Evolutionary conservation across 805 yeast genomes (phyloP).

Genomic region (Ogataea thermomethanolica): DNA sequence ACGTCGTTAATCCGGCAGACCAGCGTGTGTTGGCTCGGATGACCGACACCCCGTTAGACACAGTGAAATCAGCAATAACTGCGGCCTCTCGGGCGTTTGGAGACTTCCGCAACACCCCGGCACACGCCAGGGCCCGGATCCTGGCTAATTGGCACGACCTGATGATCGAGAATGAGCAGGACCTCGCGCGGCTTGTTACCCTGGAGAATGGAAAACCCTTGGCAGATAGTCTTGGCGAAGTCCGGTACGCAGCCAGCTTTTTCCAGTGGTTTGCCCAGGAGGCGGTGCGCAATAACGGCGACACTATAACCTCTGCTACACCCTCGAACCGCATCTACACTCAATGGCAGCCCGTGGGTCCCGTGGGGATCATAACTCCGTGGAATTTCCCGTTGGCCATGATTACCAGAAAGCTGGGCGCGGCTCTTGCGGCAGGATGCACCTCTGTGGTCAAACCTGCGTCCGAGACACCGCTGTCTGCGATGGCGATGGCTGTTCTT

Average conservation of each 20-base stretch:
- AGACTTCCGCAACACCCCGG: constrained; percentile 45
- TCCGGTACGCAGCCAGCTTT: constrained; percentile 65
- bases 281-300: constrained; percentile 70
- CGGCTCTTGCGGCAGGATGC: constrained; percentile 82
- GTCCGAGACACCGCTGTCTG: constrained; percentile 68
- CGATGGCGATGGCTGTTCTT: constrained; percentile 61
- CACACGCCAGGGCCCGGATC: constrained; percentile 52
- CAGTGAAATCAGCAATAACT: constrained; percentile 47
- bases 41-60: constrained; percentile 48
- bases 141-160: constrained; percentile 50
- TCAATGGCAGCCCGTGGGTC: constrained; percentile 71
- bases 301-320: constrained; percentile 51
- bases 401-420: constrained; percentile 72
- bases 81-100: constrained; percentile 52
- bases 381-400: constrained; percentile 85
- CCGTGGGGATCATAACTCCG: constrained; percentile 74
- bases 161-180: constrained; percentile 54
- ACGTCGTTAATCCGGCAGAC: constrained; percentile 61
- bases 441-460: constrained; percentile 77
- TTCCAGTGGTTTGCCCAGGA: constrained; percentile 87
- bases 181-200: constrained; percentile 62
- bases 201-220: constrained; percentile 75
- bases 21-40: constrained; percentile 48
- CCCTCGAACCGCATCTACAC: constrained; percentile 49
- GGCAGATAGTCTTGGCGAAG: constrained; percentile 69